Percentiles rank a stretch among this genome's conserved stretches.
Conservation (phyloP, 2,329 filamentous ascomycete species). For the Hypoxylon sp. region DNA sequence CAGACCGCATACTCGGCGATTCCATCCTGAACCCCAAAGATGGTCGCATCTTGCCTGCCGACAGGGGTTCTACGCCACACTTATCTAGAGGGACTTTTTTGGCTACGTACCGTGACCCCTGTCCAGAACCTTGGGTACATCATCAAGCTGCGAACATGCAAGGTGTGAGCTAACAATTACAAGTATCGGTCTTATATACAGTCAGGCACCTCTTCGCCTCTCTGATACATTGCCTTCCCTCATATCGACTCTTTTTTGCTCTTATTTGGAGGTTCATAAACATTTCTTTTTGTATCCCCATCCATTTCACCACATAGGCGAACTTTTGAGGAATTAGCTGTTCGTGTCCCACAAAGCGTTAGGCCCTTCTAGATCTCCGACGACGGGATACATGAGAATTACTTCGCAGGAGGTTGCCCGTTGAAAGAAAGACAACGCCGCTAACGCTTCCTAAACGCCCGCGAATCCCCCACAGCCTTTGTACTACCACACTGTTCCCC, state of each 20-base stretch:
- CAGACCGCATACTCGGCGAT: slow-evolving; percentile 52
- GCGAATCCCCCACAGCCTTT: slow-evolving; percentile 33
- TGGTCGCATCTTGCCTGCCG: slow-evolving; percentile 50
- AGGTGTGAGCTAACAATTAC: slow-evolving; percentile 46
- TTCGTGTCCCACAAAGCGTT: slow-evolving; percentile 13
- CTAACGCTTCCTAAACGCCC: slow-evolving; percentile 44
- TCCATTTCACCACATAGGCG: slow-evolving; percentile 27
- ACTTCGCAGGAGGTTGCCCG: slow-evolving; percentile 32
- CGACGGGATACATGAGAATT: slow-evolving; percentile 24
- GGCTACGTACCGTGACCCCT: slow-evolving; percentile 44
- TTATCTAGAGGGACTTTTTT: slow-evolving; percentile 43
- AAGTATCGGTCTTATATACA: slow-evolving; percentile 51
- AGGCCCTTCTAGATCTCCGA: slow-evolving; percentile 24
- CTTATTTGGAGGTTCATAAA: slow-evolving; percentile 27
- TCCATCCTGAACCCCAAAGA: slow-evolving; percentile 49
- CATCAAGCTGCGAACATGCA: slow-evolving; percentile 44
- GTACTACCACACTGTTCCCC: slow-evolving; percentile 44
- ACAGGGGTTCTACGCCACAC: slow-evolving; percentile 55
- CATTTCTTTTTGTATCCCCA: slow-evolving; percentile 30
- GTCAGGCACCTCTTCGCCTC: slow-evolving; percentile 43
- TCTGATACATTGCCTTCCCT: slow-evolving; percentile 44
- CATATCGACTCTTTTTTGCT: slow-evolving; percentile 44
- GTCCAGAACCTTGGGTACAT: slow-evolving; percentile 46
- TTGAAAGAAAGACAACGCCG: slow-evolving; percentile 39
- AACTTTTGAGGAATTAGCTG: slow-evolving; percentile 19